phyloP scores from a whole-genome alignment of 2,329 filamentous ascomycete species.

The Taxawa tesnikishii region DNA sequence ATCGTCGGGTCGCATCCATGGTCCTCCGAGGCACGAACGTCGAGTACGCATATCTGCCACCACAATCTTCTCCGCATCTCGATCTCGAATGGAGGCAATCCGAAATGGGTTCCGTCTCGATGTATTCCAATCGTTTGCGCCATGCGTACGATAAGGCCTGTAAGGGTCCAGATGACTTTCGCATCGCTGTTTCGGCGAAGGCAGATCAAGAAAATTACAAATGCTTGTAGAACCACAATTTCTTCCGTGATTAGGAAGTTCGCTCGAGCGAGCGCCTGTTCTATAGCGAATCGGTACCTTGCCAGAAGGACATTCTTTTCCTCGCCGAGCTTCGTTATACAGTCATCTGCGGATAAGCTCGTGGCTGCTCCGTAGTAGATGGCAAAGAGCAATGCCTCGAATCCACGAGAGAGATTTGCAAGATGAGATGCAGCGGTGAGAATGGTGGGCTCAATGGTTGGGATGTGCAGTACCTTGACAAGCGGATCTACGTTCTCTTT shows the following conservation, averaged over 20 bases:
- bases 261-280: constrained; percentile 51
- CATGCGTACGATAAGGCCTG: constrained; percentile 45
- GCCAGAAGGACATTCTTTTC: constrained; percentile 36
- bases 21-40: constrained; percentile 49
- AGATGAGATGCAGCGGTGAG: constrained; percentile 48
- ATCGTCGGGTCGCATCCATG: constrained; percentile 52
- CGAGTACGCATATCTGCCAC: constrained; percentile 37
- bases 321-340: constrained; percentile 36
- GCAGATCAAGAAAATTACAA: constrained; percentile 49
- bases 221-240: constrained; percentile 48
- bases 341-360: constrained; percentile 36
- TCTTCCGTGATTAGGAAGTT: constrained; percentile 52
- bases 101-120: constrained; percentile 43
- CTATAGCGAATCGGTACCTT: constrained; percentile 49
- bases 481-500: constrained; percentile 64
- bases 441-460: constrained; percentile 50
- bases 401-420: constrained; percentile 43
- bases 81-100: constrained; percentile 45
- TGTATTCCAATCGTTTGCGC: constrained; percentile 49
- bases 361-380: constrained; percentile 50
- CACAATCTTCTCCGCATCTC: constrained; percentile 38
- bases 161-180: constrained; percentile 45
- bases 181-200: constrained; percentile 38
- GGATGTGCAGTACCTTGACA: constrained; percentile 59
- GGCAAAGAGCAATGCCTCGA: constrained; percentile 48